Evolutionary conservation across 192 early-diverging fungal genomes (phyloP).

Genomic region (Lobosporangium transversale): DNA sequence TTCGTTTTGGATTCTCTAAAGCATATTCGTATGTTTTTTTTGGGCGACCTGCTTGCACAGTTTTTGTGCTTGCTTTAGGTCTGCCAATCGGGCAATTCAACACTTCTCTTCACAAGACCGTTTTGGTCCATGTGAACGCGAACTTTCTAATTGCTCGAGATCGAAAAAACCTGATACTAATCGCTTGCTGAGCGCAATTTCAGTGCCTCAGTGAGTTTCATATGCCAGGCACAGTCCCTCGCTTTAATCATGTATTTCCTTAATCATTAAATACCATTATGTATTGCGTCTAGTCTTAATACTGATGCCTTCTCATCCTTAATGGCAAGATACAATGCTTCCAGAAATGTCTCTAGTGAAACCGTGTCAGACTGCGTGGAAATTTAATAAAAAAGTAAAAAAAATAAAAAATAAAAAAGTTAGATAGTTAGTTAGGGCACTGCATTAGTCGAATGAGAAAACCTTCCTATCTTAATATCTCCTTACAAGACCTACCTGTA

Average conservation of each 20-base stretch:
- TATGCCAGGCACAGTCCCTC: conserved; percentile 37
- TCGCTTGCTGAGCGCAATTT: conserved; percentile 54
- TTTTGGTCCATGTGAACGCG: conserved; percentile 49
- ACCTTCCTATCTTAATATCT: no score
- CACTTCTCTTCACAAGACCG: conserved; percentile 49
- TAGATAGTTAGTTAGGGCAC: no score
- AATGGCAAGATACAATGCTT: conserved; percentile 9
- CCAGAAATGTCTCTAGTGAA: conserved; percentile 16
- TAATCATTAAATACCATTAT: not conserved
- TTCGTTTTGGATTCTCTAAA: conserved; percentile 9
- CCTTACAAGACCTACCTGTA: conserved; percentile 57
- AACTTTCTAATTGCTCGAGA: conserved; percentile 51
- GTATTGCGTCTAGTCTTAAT: no score
- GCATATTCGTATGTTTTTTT: conserved; percentile 41
- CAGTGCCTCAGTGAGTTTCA: conserved; percentile 54
- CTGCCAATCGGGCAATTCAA: conserved; percentile 46
- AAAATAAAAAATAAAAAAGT: no score
- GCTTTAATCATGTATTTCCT: not conserved
- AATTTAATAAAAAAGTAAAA: not conserved
- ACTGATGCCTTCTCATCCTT: conserved; percentile 16
- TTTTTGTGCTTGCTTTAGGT: conserved; percentile 49
- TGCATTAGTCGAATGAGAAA: no score
- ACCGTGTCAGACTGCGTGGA: not conserved
- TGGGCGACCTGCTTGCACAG: conserved; percentile 44
- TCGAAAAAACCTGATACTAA: conserved; percentile 44